Evolutionary conservation across 257 asterid genomes (phyloP), one percentile per base, ranked within the genome.

Genomic region (Solanum boliviense): DNA sequence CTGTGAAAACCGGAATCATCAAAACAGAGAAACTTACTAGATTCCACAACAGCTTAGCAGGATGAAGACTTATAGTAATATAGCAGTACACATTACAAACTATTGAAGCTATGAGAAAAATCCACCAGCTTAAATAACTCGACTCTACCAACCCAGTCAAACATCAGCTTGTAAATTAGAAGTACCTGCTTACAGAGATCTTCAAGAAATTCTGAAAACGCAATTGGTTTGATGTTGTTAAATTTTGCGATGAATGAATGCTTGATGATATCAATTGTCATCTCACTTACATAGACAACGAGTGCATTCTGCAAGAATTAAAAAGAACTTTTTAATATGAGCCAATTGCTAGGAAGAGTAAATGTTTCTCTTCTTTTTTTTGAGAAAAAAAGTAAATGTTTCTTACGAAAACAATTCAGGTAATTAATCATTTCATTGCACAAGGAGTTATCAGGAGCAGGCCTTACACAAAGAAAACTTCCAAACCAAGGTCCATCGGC

Each of bases 401-500:
- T 31, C 71, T 9, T 5, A n/a, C 21, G 20, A 82, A 29, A 82
- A 29, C 39, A 29, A 82, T 48, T 82, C 34, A 25, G 84, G 7
- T 73, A 36, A 41, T 75, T 58, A 52, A 58, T 78, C 72, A 86
- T n/a, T 48, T 71, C 56, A 72, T 39, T 86, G 81, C 39, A 71
- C 18, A 29, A 85, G 79, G 39, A 65, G 88, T 41, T 56, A 29
- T 72, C 44, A 31, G 84, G 73, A 48, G 41, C 74, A 60, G 79
- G 76, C 12, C 99, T 92, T 92, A 97, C 99, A 87, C 46, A 91
- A 79, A 96, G 88, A 90, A 96, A 97, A 91, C 92, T 96, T 91
- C 91, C 91, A 86, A 97, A 95, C 99, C 99, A 97, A 89, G 98
- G 95, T 81, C 98, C 99, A 91, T 96, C 99, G 31, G 98, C 98